Evolutionary conservation across 2,329 filamentous ascomycete genomes (phyloP).

Genomic region (Apiospora aurea): DNA sequence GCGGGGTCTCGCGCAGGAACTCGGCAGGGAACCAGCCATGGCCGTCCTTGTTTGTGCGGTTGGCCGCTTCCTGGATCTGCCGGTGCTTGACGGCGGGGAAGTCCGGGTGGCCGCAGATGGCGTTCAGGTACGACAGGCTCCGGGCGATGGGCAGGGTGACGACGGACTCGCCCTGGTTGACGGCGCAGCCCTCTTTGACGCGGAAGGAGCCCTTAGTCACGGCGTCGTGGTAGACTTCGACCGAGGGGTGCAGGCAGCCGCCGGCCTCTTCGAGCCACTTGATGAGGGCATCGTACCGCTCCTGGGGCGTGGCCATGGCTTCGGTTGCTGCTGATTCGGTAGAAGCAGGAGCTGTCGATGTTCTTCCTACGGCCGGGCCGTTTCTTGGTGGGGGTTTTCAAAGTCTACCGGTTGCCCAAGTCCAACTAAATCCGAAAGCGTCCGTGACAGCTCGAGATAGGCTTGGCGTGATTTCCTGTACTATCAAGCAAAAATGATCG

Average conservation of each 20-base stretch:
- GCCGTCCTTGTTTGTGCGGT: slow-evolving; percentile 14
- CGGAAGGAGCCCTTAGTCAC: slow-evolving; percentile 62
- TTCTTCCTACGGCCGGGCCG: not conserved
- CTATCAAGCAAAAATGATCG: not conserved
- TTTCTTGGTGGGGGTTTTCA: slow-evolving; percentile 5
- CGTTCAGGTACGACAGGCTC: slow-evolving; percentile 66
- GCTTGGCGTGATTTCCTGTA: not conserved
- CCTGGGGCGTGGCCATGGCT: slow-evolving; percentile 32
- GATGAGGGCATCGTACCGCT: slow-evolving; percentile 48
- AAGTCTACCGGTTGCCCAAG: not conserved
- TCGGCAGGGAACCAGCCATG: slow-evolving; percentile 50
- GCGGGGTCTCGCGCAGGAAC: slow-evolving; percentile 58
- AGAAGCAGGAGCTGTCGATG: not conserved
- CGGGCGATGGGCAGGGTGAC: slow-evolving; percentile 60
- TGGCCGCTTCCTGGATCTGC: slow-evolving; percentile 22
- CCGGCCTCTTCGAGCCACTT: slow-evolving; percentile 56
- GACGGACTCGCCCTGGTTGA: slow-evolving; percentile 51
- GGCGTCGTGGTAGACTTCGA: slow-evolving; percentile 61
- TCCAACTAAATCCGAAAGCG: not conserved
- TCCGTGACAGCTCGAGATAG: not conserved
- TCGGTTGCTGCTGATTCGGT: not conserved
- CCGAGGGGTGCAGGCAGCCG: slow-evolving; percentile 55
- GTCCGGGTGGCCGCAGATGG: slow-evolving; percentile 46
- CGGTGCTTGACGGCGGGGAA: slow-evolving; percentile 28
- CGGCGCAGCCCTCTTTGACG: slow-evolving; percentile 45